Evolutionary conservation across 2,329 filamentous ascomycete genomes (phyloP).

Genomic region (Sporothrix variecibatus): DNA sequence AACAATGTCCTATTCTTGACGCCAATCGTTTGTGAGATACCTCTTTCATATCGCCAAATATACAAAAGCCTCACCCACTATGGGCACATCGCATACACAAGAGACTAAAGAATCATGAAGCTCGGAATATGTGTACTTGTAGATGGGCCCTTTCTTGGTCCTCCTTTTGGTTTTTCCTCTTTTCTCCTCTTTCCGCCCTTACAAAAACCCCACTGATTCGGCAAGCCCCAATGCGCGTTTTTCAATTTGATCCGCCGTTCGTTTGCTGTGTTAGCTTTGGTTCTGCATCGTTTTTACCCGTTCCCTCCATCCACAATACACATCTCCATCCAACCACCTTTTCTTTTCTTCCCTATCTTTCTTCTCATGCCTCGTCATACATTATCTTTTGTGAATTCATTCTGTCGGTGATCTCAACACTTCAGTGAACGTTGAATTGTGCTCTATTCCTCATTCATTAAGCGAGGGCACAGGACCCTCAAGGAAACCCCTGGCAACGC

Average conservation of each 20-base stretch:
- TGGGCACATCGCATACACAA: too few relatives aligned
- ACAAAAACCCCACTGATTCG: not conserved
- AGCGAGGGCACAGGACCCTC: not conserved
- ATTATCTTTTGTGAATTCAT: not conserved
- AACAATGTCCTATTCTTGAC: too few relatives aligned
- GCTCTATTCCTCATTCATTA: not conserved
- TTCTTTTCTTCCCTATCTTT: too few relatives aligned
- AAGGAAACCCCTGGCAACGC: not conserved
- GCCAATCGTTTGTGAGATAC: too few relatives aligned
- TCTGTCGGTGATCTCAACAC: not conserved
- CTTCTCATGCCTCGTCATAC: not conserved
- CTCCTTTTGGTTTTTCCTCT: not conserved
- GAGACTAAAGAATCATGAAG: not conserved
- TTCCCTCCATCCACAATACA: not conserved
- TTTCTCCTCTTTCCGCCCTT: not conserved
- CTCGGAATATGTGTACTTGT: not conserved
- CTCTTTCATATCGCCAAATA: not conserved
- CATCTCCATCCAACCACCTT: not conserved
- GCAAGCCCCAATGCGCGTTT: not conserved
- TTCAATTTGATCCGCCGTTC: not conserved
- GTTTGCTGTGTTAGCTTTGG: too few relatives aligned
- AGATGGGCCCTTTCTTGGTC: not conserved
- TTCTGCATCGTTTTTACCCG: not conserved
- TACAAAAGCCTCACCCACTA: not conserved
- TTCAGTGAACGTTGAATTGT: not conserved